Evolutionary conservation across 768 basidiomycete species (phyloP), one percentile per base, ranked within the genome.

Genomic region (Lentinula detonsa): DNA sequence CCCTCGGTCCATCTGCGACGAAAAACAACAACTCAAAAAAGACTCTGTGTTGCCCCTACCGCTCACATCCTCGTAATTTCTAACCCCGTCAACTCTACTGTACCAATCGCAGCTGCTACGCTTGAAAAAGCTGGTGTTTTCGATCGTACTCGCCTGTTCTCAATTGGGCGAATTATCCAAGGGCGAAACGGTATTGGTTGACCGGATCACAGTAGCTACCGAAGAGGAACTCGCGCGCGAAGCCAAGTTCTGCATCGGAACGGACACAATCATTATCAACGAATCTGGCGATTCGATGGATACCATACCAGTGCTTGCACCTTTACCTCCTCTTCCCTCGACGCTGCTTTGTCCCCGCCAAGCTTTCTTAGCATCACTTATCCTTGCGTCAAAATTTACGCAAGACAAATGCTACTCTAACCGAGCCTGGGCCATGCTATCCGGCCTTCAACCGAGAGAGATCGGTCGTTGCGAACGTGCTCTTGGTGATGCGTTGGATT

Each of bases 341-440:
- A 90, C 92, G 0, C 81, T 97, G 31, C 80, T 93, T 45, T 96
- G 95, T 68, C 93, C 95, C 2, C 85, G 95, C 31, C 83, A 95
- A 28, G 85, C 93, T 0, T 97, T 98, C 73, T 79, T 97, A 8
- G 93, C 93, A 0, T 86, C 91, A 0, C 77, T 98, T 45, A 93
- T 98, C 60, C 79, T 93, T 56, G 95, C 95, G 0, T 89, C 90
- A 15, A 98, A 98, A 67, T 95, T 95, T 70, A 85, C 90, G 63
- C 93, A 95, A 75, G 95, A 98, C 68, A 87, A 91, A 55, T 93
- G 91, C 46, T 97, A 95, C 67, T 94, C 92, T 13, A 96, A 97
- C 71, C 85, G 86, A 31, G 94, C 95, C 16, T 97, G 95, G 95
- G 90, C 91, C 1, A 94, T 94, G 68, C 81, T 98, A 5, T 91